Base-by-base conservation (phyloP, 2,329 filamentous ascomycete genomes). In the Colletotrichum lentis region DNA sequence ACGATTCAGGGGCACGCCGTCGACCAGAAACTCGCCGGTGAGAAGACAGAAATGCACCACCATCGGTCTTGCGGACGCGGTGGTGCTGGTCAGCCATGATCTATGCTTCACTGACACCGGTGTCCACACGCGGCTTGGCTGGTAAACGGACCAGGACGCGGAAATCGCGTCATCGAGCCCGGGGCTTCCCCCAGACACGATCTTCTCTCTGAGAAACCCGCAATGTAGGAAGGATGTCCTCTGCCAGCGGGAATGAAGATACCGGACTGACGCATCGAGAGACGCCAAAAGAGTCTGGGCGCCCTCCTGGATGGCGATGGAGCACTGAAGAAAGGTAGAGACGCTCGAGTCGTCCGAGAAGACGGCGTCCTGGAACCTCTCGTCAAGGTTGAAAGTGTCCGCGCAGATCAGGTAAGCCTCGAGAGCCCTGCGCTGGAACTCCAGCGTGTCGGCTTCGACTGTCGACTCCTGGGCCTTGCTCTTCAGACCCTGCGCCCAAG, bases 11-110 rank as follows among this genome's bases (percentile, higher is more conserved):
- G 84, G 85, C 1, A 76, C 49, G 0, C 86, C 86, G 64, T 88
- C 79, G 0, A 89, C 80, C 0, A 88, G 77, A 0, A 90, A 74
- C 27, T 83, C 77, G 0, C 83, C 86, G 0, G 79, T 83, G 2
- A 90, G 70, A 0, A 87, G 56, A 68, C 86, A 86, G 70, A 83
- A 83, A 31, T 84, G 80, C 3, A 85, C 77, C 3, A 37, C 6
- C 24, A 77, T 70, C 5, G 69, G 37, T 3, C 4, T 39, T n/a
- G 14, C 31, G 43, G 31, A 47, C 5, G 49, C 24, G 12, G 62
- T 64, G 5, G 5, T n/a, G 16, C 39, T 64, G 10, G 22, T 31
- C 6, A 66, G 16, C 64, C 64, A 66, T 1, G 1, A 10, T 18
- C 11, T 5, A 18, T 66, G 44, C 11, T n/a, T 31, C 0, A 37